These are phyloP conservation scores for Malassezia vespertilionis DNA, from an alignment of 1,284 basidiomycete genomes.

Conservation along the genomic window DNA sequence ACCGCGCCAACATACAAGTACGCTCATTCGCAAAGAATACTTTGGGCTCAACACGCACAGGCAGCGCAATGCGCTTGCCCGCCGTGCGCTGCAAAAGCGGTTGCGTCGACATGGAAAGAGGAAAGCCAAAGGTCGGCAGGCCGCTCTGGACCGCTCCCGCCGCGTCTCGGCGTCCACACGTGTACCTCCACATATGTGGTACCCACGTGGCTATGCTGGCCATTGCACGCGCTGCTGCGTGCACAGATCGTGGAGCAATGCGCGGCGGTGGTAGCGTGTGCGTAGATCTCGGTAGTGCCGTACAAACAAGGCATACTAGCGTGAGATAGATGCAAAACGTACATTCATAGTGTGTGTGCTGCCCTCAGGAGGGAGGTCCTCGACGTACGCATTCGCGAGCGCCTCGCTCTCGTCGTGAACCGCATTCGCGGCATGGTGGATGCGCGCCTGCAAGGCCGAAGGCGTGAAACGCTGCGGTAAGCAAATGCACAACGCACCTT, in stretches of 20 bases:
- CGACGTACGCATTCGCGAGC: slow-evolving; percentile 40
- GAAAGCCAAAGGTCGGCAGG: background rate
- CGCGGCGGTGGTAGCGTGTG: slow-evolving; percentile 9
- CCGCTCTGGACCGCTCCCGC: background rate
- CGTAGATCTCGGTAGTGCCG: slow-evolving; percentile 10
- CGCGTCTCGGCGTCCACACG: slow-evolving; percentile 3
- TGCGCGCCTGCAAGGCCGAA: slow-evolving; percentile 23
- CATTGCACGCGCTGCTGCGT: slow-evolving; percentile 3
- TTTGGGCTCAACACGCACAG: slow-evolving; percentile 46
- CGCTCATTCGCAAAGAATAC: slow-evolving; percentile 47
- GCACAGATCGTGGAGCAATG: slow-evolving; percentile 7
- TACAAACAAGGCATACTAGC: slow-evolving; percentile 10
- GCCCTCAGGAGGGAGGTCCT: slow-evolving; percentile 24
- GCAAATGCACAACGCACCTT: slow-evolving; percentile 13
- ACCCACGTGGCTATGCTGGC: slow-evolving; percentile 8
- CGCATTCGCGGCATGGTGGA: slow-evolving; percentile 25
- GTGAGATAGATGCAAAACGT: background rate
- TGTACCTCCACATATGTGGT: slow-evolving; percentile 9
- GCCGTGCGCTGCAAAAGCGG: slow-evolving; percentile 92
- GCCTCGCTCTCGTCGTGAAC: slow-evolving; percentile 34
- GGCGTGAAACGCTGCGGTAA: slow-evolving; percentile 27
- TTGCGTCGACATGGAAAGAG: slow-evolving; percentile 73
- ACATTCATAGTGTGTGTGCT: slow-evolving; percentile 7
- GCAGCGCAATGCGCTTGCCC: slow-evolving; percentile 46
- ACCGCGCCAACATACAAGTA: slow-evolving; percentile 29